A percentile compares a stretch with the other conserved stretches of the same genome.
Conservation (phyloP, 78 protist genomes). For the Acrasis kona region DNA sequence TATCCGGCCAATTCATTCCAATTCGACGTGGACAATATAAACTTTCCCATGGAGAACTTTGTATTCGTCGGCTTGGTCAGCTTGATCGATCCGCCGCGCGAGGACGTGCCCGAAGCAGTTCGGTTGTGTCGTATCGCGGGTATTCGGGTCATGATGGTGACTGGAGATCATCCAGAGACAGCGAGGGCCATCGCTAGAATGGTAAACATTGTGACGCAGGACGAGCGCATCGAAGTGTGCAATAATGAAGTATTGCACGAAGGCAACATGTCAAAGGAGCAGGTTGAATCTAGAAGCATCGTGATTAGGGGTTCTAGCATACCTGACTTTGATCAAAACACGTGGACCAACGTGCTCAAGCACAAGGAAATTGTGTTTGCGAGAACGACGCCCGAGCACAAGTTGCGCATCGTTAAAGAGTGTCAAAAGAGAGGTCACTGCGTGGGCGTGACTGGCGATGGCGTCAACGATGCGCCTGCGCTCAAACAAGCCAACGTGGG, state of each 20-base stretch:
- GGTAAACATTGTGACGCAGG: conserved; percentile 28
- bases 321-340: not conserved
- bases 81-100: conserved; percentile 46
- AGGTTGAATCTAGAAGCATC: not conserved
- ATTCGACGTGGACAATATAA: not conserved
- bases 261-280: no score
- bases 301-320: not conserved
- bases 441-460: conserved; percentile 93
- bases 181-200: conserved; percentile 36
- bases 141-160: conserved; percentile 42
- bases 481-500: conserved; percentile 29
- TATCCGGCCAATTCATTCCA: not conserved
- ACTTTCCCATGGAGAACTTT: no score
- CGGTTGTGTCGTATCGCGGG: conserved; percentile 28
- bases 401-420: conserved; percentile 76
- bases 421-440: conserved; percentile 61
- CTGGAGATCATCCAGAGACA: conserved; percentile 49
- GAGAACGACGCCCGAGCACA: conserved; percentile 87
- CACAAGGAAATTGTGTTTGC: conserved; percentile 80
- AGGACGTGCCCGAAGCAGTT: conserved; percentile 13
- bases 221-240: not conserved
- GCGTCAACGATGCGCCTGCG: conserved; percentile 97
- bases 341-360: not conserved
- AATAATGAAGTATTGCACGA: not conserved
- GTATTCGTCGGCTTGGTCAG: conserved; percentile 24